phyloP scores from a whole-genome alignment of 106 monocot genomes.

The Dactylorhiza incarnata region DNA sequence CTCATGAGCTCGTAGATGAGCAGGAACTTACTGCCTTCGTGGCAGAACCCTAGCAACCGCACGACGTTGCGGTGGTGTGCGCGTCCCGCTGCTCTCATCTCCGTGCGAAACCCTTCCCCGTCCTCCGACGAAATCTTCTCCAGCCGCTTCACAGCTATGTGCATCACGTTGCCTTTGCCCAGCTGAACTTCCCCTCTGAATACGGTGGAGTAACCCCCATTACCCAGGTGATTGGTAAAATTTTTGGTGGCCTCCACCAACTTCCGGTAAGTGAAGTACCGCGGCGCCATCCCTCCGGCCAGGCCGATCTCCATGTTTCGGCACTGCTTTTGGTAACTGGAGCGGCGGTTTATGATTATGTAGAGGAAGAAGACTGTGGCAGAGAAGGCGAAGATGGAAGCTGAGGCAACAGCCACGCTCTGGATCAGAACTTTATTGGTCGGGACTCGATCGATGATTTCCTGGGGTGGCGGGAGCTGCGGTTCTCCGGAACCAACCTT shows the following conservation, averaged over 20 bases:
- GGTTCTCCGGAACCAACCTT: slow-evolving; percentile 5
- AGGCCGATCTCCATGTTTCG: not conserved
- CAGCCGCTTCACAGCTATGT: slow-evolving; percentile 28
- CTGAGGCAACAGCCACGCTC: not conserved
- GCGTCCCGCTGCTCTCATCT: slow-evolving; percentile 24
- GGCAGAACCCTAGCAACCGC: slow-evolving; percentile 29
- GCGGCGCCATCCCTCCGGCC: slow-evolving; percentile 4
- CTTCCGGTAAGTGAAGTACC: slow-evolving; percentile 19
- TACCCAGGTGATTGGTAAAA: slow-evolving; percentile 23
- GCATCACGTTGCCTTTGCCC: not conserved
- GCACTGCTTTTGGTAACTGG: not conserved
- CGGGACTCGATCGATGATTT: not conserved
- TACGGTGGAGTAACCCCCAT: slow-evolving; percentile 20
- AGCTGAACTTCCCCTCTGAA: slow-evolving; percentile 16
- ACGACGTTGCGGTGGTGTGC: slow-evolving; percentile 44
- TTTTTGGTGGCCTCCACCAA: slow-evolving; percentile 16
- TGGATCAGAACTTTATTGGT: not conserved
- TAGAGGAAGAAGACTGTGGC: not conserved
- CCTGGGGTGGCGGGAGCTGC: not conserved
- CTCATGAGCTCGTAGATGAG: slow-evolving; percentile 34
- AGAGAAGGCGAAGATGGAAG: not conserved
- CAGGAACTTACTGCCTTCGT: slow-evolving; percentile 21
- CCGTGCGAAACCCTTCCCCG: slow-evolving; percentile 24
- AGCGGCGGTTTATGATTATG: not conserved
- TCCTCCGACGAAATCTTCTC: not conserved